Evolutionary conservation across 805 yeast genomes (phyloP), one percentile per base, ranked within the genome.

Genomic region (Wickerhamomyces rabaulensis): DNA sequence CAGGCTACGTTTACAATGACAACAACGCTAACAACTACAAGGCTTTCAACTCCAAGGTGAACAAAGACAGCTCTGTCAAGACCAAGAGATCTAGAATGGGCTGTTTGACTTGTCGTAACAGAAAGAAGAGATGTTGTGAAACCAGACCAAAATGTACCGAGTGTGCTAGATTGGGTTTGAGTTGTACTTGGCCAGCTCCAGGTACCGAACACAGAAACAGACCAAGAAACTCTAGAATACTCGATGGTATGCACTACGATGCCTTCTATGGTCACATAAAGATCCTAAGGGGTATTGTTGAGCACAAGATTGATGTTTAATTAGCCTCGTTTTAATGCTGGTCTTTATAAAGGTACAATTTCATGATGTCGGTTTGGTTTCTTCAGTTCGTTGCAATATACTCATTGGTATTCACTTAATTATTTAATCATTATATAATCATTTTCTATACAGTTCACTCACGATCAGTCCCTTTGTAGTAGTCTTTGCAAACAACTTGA

Each of bases 121-220:
- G 95, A 22, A 87, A 87, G 70, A 87, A 85, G 60, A 73, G 90
- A 46, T 87, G 95, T 53, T 84, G 87, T 57, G 94, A 87, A 59
- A 67, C 73, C 1, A 73, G 73, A 45, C 95, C 95, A 4, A 62
- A 62, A 22, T 87, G 95, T 57, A 60, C 69, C 1, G 90, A 86
- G 55, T 87, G 95, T 62, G 52, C 64, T n/a, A 66, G 94, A 44
- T 69, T 87, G 22, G 71, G 79, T 12, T 68, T 86, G 42, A 75
- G 71, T 44, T 87, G 95, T 59, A 68, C 73, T 22, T 87, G 92
- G 86, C 94, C 95, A 17, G 63, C 62, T 16, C 87, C 90, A 0
- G 92, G 91, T 8, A 71, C 54, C 31, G 64, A 60, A 38, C 55
- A 55, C 38, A 53, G 58, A 45, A 76, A 76, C 51, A 74, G 76